Evolutionary conservation across 148 eudicot species (phyloP).

Genomic region (Bassia scoparia): DNA sequence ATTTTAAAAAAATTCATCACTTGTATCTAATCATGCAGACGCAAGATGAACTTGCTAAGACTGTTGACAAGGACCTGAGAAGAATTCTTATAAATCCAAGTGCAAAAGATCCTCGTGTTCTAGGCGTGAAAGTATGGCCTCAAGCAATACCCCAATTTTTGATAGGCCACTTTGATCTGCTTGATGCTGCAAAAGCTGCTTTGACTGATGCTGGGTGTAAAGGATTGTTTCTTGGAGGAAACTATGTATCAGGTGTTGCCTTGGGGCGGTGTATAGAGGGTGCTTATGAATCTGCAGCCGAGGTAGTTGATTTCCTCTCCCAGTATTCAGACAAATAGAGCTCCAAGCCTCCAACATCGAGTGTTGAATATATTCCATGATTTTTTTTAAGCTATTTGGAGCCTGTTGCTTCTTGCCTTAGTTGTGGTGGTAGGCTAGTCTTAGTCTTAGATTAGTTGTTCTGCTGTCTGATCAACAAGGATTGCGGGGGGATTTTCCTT

Average conservation of each 20-base stretch:
- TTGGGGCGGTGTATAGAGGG: conserved; percentile 83
- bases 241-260: conserved; percentile 81
- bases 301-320: conserved; percentile 52
- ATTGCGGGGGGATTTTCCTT: not conserved
- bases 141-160: conserved; percentile 79
- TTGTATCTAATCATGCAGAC: conserved; percentile 35
- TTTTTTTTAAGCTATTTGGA: not conserved
- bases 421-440: not conserved
- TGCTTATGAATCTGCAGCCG: conserved; percentile 64
- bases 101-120: conserved; percentile 53
- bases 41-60: conserved; percentile 57
- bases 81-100: conserved; percentile 62
- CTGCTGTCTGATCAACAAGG: not conserved
- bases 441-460: not conserved
- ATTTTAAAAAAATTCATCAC: not conserved
- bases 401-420: too few species aligned
- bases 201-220: conserved; percentile 37
- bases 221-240: conserved; percentile 79
- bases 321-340: conserved; percentile 28
- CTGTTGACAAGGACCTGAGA: conserved; percentile 74
- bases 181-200: conserved; percentile 57
- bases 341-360: not conserved
- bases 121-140: conserved; percentile 79
- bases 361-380: not conserved
- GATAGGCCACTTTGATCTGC: conserved; percentile 67